Percentiles rank a stretch among this genome's conserved stretches.
These are phyloP conservation scores for Tubosaeta brunneosetosa DNA, from an alignment of 768 basidiomycete genomes.

Conservation along the genomic window DNA sequence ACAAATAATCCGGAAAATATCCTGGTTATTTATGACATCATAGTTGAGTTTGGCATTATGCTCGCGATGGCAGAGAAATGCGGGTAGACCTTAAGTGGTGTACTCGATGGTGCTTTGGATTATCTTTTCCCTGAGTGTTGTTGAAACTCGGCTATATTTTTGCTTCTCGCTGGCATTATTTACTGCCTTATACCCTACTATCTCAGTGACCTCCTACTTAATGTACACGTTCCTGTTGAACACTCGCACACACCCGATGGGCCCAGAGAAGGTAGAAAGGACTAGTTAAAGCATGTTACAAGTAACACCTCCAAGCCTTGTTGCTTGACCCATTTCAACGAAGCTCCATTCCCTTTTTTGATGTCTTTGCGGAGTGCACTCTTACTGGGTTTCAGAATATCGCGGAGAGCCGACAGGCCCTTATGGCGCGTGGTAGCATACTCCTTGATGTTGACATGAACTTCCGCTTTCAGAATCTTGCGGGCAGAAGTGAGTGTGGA, in stretches of 20 bases:
- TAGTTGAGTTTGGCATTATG: constrained; percentile 31
- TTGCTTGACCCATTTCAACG: constrained; percentile 58
- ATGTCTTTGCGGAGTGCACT: constrained; percentile 60
- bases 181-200: too few relatives aligned
- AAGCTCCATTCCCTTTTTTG: constrained; percentile 41
- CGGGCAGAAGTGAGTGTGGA: constrained; percentile 62
- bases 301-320: constrained; percentile 61
- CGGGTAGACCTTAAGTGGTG: neutral
- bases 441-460: constrained; percentile 56
- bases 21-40: constrained; percentile 29
- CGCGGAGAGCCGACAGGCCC: constrained; percentile 56
- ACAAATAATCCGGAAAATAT: constrained; percentile 32
- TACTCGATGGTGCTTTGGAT: neutral
- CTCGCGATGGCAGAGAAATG: constrained; percentile 8
- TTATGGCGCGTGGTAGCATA: constrained; percentile 47
- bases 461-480: constrained; percentile 57
- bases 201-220: neutral
- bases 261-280: neutral
- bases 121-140: constrained; percentile 3
- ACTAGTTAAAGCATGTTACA: constrained; percentile 44
- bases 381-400: constrained; percentile 59
- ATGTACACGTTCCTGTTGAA: neutral
- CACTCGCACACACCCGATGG: neutral
- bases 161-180: constrained; percentile 6
- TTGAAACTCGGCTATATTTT: neutral